Conservation (phyloP, 225 moss, liverwort and hornwort genomes). For the Lunularia cruciata region DNA sequence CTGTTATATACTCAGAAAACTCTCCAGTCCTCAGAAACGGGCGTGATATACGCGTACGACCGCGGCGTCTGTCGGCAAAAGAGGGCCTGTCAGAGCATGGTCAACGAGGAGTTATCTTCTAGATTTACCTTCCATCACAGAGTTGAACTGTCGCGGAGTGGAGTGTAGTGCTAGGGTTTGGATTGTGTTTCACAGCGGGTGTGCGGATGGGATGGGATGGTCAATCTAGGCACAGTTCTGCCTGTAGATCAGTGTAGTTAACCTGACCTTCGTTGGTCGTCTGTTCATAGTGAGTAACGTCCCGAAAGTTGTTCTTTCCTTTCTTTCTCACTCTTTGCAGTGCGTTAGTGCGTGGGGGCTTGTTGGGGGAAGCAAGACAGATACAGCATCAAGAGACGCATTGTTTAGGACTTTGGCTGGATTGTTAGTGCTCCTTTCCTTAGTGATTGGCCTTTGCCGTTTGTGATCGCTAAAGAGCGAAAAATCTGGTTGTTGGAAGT, state of each 20-base stretch:
- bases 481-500: not conserved
- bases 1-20: not conserved
- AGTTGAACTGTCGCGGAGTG: slow-evolving; percentile 6
- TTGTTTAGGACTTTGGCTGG: not conserved
- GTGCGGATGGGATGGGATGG: slow-evolving; percentile 7
- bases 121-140: slow-evolving; percentile 15
- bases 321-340: not conserved
- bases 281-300: not conserved
- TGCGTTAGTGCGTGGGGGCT: not conserved
- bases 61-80: slow-evolving; percentile 21
- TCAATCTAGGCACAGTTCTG: not conserved
- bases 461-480: not conserved
- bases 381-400: too few relatives aligned
- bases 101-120: slow-evolving; percentile 22
- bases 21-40: slow-evolving; percentile 13
- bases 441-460: not conserved
- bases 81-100: slow-evolving; percentile 21
- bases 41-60: slow-evolving; percentile 24
- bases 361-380: not conserved
- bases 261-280: not conserved
- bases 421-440: not conserved
- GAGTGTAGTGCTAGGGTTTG: slow-evolving; percentile 4
- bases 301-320: not conserved
- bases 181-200: not conserved
- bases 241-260: not conserved